Percentiles rank a stretch among this genome's conserved stretches.
These are phyloP conservation scores for Pythium rhizo-oryzae DNA, from an alignment of 352 stramenopile genomes.

Conservation along the genomic window DNA sequence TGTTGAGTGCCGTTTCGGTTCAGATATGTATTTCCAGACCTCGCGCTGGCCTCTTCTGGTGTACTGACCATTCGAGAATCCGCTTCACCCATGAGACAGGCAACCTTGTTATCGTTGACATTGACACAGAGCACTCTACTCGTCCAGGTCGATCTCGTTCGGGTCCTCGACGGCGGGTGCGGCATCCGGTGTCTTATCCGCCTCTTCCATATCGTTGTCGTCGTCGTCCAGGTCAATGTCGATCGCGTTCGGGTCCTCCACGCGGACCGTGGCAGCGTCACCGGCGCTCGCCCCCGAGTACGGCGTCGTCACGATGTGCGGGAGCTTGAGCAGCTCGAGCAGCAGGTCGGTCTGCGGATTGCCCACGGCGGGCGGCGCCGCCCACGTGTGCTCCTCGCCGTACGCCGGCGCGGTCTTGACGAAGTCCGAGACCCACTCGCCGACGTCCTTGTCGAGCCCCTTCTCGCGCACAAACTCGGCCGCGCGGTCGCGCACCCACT, in stretches of 20 bases:
- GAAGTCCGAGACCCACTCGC: slow-evolving; percentile 83
- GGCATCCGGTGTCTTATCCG: background rate
- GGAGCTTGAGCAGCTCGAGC: slow-evolving; percentile 91
- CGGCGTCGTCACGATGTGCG: slow-evolving; percentile 95
- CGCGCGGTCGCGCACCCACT: slow-evolving; percentile 63
- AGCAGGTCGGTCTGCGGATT: slow-evolving; percentile 97
- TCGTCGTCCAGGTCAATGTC: slow-evolving; percentile 38
- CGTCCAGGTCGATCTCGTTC: slow-evolving; percentile 34
- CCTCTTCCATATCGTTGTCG: slow-evolving; percentile 9
- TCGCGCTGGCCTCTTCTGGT: background rate
- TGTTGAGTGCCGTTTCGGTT: background rate
- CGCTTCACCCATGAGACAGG: too few species aligned
- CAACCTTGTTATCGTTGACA: background rate
- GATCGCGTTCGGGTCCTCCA: slow-evolving; percentile 42
- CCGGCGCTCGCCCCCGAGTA: slow-evolving; percentile 43
- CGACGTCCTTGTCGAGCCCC: slow-evolving; percentile 44
- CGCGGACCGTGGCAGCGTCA: background rate
- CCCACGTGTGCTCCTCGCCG: slow-evolving; percentile 41
- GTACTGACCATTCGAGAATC: background rate
- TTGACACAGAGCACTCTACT: background rate
- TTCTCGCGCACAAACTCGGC: slow-evolving; percentile 59
- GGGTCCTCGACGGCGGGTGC: slow-evolving; percentile 8
- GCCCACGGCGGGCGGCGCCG: slow-evolving; percentile 41
- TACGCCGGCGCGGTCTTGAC: slow-evolving; percentile 72
- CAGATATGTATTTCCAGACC: background rate